Percentiles rank a stretch among this genome's conserved stretches.
Conservation (phyloP, 108 stramenopile species). For the Pseudonitzschia delicatissima region DNA sequence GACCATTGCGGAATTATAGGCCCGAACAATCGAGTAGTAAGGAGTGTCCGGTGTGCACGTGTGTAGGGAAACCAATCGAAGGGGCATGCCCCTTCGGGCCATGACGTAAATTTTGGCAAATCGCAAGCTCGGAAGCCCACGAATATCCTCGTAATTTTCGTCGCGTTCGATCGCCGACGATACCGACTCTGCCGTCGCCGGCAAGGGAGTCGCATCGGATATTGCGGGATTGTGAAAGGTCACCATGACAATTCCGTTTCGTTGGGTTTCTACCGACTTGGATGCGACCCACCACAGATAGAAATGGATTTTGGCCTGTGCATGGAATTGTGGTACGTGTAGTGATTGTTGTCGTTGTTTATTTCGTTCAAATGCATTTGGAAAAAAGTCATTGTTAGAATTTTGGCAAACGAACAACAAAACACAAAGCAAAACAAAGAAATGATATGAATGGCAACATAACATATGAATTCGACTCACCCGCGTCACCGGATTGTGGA, state of each 20-base stretch:
- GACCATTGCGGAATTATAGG: background rate
- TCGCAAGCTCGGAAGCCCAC: background rate
- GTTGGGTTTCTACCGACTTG: background rate
- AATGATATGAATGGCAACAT: too few species aligned
- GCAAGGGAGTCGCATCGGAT: background rate
- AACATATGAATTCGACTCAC: too few species aligned
- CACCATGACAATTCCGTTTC: background rate
- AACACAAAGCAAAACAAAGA: too few species aligned
- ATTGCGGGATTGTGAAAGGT: background rate
- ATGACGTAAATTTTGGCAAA: background rate
- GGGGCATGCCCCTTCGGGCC: background rate
- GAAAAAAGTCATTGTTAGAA: too few species aligned
- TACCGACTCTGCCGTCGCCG: background rate
- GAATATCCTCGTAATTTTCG: background rate
- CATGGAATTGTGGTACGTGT: too few species aligned
- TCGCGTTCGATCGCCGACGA: background rate
- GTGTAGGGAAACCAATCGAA: background rate
- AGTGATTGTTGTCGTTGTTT: too few species aligned
- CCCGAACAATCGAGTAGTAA: background rate
- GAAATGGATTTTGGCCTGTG: conserved; percentile 4
- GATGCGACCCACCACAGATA: conserved; percentile 6
- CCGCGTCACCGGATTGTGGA: background rate
- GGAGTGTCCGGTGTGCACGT: conserved; percentile 6
- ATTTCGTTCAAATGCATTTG: too few species aligned
- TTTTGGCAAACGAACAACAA: too few species aligned